A percentile compares a stretch with the other conserved stretches of the same genome.
phyloP scores from a whole-genome alignment of 495 filamentous ascomycete species.

The Daldinia bambusicola region DNA sequence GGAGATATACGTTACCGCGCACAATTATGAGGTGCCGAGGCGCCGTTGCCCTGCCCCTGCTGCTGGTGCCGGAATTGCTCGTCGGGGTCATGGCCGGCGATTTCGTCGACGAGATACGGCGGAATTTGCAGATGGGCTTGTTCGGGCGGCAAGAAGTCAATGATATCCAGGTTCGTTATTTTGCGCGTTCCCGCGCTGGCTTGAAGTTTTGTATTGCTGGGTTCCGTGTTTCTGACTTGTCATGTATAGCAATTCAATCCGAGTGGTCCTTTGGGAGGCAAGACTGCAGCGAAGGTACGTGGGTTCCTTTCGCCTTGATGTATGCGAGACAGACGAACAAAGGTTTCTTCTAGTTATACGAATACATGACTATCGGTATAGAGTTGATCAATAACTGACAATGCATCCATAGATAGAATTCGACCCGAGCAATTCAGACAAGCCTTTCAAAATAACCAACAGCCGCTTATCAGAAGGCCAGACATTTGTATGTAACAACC shows the following conservation, averaged over 20 bases:
- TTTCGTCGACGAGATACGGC: constrained; percentile 35
- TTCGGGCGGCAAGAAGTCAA: constrained; percentile 33
- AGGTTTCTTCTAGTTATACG: not conserved
- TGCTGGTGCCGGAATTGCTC: constrained; percentile 34
- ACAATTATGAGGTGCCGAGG: constrained; percentile 33
- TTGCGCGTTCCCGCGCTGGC: not conserved
- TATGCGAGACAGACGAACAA: not conserved
- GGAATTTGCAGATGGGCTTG: constrained; percentile 37
- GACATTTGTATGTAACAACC: constrained; percentile 56
- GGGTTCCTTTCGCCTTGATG: not conserved
- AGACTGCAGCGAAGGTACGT: constrained; percentile 22
- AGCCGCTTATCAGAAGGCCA: constrained; percentile 45
- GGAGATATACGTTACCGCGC: constrained; percentile 7
- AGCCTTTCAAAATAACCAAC: constrained; percentile 56
- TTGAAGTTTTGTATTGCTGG: not conserved
- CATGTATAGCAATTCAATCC: constrained; percentile 17
- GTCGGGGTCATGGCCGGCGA: constrained; percentile 32
- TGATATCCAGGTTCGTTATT: constrained; percentile 29
- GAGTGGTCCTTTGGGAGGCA: constrained; percentile 16
- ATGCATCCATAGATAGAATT: constrained; percentile 17
- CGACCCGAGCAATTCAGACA: not conserved
- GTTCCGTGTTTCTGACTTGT: constrained; percentile 7
- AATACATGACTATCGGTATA: not conserved
- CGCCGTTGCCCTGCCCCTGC: constrained; percentile 28
- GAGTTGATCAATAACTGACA: not conserved